Evolutionary conservation across 768 basidiomycete genomes (phyloP), one percentile per base, ranked within the genome.

Genomic region (Suillus decipiens): DNA sequence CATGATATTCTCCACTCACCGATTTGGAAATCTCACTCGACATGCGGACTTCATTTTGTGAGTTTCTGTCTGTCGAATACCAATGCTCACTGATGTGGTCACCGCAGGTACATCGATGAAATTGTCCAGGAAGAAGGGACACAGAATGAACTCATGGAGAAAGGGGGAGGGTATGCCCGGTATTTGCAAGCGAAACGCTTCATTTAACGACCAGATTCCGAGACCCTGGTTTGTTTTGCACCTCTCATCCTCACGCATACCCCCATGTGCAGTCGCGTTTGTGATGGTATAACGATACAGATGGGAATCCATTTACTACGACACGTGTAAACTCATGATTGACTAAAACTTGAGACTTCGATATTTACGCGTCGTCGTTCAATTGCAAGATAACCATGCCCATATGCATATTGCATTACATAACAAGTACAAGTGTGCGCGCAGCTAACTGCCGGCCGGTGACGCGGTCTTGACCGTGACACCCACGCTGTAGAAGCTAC

Each of bases 1-100:
- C 2, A 92, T 92, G 91, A 73, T 92, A 24, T 92, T 92, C 70
- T 92, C 90, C 1, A 88, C 89, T 0, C 92, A 75, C 31, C 60
- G 74, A 39, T 83, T 80, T 68, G 89, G 89, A 9, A 90, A 87
- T 63, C 75, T 90, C 14, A 92, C 89, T 1, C 79, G 86, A 11
- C 82, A 89, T 68, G 89, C 89, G 0, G 87, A 90, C 74, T 71
- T 89, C 3, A 90, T 92, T 37, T 63, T 90, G 86, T 89, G 64
- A 65, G 83, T 64, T 28, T 2, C 11, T 22, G 42, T n/a, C 0
- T n/a, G n/a, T 37, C 15, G 28, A 31, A 31, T 1, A 28, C 14
- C 14, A 9, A 55, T 55, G 8, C 19, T 59, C 8, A 17, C 17
- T 59, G 31, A 59, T 1, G 31, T 36, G 11, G 5, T 28, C 37